phyloP scores from a whole-genome alignment of 441 rosid genomes.

The Jatropha podagrica region DNA sequence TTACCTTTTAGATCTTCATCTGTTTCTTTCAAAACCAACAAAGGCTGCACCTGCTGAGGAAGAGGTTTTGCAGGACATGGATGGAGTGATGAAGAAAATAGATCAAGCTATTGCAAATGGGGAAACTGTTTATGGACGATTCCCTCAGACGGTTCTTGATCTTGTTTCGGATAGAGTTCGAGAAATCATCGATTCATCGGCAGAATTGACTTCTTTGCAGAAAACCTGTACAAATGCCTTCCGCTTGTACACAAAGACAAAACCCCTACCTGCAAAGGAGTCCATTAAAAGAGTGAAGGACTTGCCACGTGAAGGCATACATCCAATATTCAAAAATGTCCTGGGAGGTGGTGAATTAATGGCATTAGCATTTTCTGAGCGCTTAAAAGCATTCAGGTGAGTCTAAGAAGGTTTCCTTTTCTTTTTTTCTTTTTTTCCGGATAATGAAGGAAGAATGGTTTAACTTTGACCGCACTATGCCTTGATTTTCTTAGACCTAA shows the following conservation, averaged over 20 bases:
- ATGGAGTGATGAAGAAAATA: constrained; percentile 66
- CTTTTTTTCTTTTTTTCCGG: background rate
- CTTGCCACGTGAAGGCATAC: constrained; percentile 81
- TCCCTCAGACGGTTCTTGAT: constrained; percentile 82
- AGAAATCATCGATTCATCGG: constrained; percentile 77
- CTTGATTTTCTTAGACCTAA: constrained; percentile 64
- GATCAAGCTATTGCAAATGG: constrained; percentile 71
- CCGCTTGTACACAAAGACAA: constrained; percentile 82
- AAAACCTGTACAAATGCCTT: constrained; percentile 82
- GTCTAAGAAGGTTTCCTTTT: background rate
- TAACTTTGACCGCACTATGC: constrained; percentile 20
- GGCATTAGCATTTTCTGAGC: constrained; percentile 90
- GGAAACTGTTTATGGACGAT: constrained; percentile 90
- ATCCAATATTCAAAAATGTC: constrained; percentile 75
- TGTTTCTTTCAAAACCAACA: constrained; percentile 84
- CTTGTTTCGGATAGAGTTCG: constrained; percentile 74
- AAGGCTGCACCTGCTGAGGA: constrained; percentile 94
- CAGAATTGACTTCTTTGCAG: constrained; percentile 66
- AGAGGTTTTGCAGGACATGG: constrained; percentile 80
- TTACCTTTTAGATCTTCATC: constrained; percentile 86
- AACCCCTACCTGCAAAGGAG: constrained; percentile 82
- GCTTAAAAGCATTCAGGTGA: constrained; percentile 78
- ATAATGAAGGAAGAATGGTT: background rate
- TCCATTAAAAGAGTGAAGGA: constrained; percentile 85
- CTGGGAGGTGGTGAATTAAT: constrained; percentile 81